Percentiles rank a stretch among this genome's conserved stretches.
These are phyloP conservation scores for Vaccinium macrocarpon DNA, from an alignment of 148 eudicot species.

Conservation along the genomic window DNA sequence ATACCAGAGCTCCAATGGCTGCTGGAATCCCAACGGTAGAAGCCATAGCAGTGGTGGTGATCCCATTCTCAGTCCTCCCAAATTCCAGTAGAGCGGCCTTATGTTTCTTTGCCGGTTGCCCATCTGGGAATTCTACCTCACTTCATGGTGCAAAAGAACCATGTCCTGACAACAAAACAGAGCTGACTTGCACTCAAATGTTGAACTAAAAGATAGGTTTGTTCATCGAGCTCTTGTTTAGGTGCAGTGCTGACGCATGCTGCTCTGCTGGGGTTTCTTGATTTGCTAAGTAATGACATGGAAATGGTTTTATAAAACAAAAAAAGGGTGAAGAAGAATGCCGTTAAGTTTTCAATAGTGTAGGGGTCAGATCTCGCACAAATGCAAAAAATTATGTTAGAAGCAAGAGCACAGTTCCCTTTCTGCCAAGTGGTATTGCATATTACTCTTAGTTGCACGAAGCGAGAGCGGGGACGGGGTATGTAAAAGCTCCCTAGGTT, in stretches of 20 bases:
- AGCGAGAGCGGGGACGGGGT: too few species aligned
- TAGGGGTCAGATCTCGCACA: neutral
- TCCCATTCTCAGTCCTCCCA: constrained; percentile 65
- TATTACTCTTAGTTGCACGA: neutral
- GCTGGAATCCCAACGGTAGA: constrained; percentile 89
- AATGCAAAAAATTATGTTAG: neutral
- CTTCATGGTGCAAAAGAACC: constrained; percentile 94
- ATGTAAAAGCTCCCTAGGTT: too few species aligned
- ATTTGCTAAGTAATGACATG: neutral
- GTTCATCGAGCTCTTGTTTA: neutral
- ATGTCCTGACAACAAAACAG: constrained; percentile 55
- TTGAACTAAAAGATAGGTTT: neutral
- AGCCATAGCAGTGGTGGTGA: constrained; percentile 81
- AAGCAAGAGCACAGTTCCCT: neutral
- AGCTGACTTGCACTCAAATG: neutral
- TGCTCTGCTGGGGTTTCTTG: neutral
- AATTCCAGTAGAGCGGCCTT: constrained; percentile 75
- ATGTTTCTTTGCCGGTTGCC: constrained; percentile 53
- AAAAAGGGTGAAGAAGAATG: neutral
- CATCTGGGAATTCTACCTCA: constrained; percentile 63
- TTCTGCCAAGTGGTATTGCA: neutral
- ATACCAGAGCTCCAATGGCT: constrained; percentile 93
- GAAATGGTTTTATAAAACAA: neutral
- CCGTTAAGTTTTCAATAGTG: neutral
- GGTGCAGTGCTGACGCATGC: constrained; percentile 8